phyloP scores from a whole-genome alignment of 2,329 filamentous ascomycete genomes.

The Fusarium sarcochroum region DNA sequence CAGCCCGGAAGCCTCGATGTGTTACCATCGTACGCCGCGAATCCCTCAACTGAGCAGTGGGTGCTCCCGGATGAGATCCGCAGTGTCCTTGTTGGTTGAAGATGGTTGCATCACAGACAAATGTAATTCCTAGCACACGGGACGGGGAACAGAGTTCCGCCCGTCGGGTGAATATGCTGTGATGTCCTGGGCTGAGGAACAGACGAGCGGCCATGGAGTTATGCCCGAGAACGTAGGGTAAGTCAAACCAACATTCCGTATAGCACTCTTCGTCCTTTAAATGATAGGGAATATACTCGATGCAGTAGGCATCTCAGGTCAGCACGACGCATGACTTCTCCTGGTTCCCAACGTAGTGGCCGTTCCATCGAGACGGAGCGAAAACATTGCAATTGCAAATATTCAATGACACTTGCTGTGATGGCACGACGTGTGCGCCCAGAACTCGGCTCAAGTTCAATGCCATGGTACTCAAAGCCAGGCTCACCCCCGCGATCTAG shows the following conservation, averaged over 20 bases:
- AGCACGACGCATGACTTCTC: constrained; percentile 1
- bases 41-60: constrained; percentile 23
- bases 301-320: constrained; percentile 18
- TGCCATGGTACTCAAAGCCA: background rate
- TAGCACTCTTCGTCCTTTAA: background rate
- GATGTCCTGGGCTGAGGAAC: constrained; percentile 3
- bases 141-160: constrained; percentile 18
- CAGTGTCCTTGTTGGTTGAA: constrained; percentile 25
- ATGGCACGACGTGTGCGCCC: background rate
- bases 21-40: constrained; percentile 26
- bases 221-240: constrained; percentile 20
- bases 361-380: background rate
- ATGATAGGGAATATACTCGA: background rate
- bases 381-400: background rate
- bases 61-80: constrained; percentile 27
- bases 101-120: constrained; percentile 25
- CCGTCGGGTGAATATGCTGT: constrained; percentile 22
- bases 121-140: constrained; percentile 33
- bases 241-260: background rate
- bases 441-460: background rate
- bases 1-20: constrained; percentile 34
- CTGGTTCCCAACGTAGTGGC: background rate
- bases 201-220: background rate
- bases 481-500: no score
- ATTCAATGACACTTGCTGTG: background rate